Evolutionary conservation across 1,284 basidiomycete species (phyloP).

Genomic region (Vanrija pseudolonga): DNA sequence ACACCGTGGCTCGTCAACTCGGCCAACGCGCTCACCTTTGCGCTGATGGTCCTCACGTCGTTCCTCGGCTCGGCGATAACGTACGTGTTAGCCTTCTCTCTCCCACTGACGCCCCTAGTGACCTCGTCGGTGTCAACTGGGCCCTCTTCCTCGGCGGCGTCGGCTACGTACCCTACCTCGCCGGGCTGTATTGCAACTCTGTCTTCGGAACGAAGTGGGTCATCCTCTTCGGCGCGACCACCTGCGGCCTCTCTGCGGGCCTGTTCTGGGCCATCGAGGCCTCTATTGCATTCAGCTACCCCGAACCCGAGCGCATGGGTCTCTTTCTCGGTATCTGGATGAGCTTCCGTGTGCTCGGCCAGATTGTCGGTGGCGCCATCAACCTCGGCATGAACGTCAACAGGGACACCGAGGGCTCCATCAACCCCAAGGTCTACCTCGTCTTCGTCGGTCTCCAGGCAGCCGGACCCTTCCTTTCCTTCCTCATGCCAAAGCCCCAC

Average conservation of each 20-base stretch:
- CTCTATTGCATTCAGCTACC: conserved; percentile 31
- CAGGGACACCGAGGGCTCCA: conserved; percentile 7
- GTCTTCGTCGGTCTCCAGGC: conserved; percentile 39
- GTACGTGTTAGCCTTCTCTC: too few relatives aligned
- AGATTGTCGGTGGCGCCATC: conserved; percentile 41
- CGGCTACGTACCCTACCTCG: conserved; percentile 34
- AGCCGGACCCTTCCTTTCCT: conserved; percentile 16
- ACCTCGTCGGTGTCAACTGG: conserved; percentile 5
- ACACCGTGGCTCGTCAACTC: conserved; percentile 37
- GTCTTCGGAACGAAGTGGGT: conserved; percentile 24
- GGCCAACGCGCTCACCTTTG: conserved; percentile 41
- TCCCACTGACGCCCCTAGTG: background rate
- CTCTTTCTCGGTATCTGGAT: conserved; percentile 38
- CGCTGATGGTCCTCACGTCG: conserved; percentile 23
- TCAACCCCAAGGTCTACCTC: conserved; percentile 13
- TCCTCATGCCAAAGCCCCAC: conserved; percentile 6
- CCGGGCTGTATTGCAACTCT: conserved; percentile 37
- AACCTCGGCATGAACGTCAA: conserved; percentile 36
- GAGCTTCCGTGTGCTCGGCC: conserved; percentile 32
- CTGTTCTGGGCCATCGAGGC: conserved; percentile 35
- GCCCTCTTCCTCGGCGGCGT: conserved; percentile 14
- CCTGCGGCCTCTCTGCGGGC: conserved; percentile 35
- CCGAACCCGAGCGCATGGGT: conserved; percentile 27
- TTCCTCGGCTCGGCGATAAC: conserved; percentile 1
- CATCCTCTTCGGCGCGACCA: conserved; percentile 30